Percentiles rank a stretch among this genome's conserved stretches.
Conservation (phyloP, 2,329 filamentous ascomycete species). For the Achaetomium macrosporum region DNA sequence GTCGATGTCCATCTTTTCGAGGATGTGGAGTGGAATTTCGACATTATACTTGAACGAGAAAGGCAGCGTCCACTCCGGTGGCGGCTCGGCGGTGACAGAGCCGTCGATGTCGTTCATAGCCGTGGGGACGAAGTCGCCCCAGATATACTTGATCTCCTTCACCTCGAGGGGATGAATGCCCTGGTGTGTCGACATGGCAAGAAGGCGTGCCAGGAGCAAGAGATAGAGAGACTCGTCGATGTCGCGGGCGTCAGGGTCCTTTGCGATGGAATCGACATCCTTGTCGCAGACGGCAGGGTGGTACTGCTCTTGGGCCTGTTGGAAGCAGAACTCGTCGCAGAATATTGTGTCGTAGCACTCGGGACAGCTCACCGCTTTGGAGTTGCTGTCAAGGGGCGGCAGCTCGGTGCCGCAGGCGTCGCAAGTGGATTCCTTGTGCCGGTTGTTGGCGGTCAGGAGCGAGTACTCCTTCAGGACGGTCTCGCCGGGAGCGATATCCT, state of each 20-base stretch:
- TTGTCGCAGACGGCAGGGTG: conserved; percentile 62
- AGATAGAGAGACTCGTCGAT: conserved; percentile 58
- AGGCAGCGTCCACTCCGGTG: conserved; percentile 61
- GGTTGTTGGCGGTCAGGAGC: conserved; percentile 81
- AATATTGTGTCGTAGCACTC: conserved; percentile 63
- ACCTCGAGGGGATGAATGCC: conserved; percentile 58
- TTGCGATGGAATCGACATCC: conserved; percentile 59
- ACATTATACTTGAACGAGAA: conserved; percentile 76
- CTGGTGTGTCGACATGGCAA: conserved; percentile 59
- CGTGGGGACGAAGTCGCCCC: conserved; percentile 59
- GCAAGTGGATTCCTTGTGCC: conserved; percentile 78
- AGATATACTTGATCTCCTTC: conserved; percentile 60
- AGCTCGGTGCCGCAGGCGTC: conserved; percentile 79
- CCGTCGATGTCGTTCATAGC: conserved; percentile 48
- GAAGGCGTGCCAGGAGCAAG: conserved; percentile 53
- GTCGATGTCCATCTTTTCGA: conserved; percentile 81
- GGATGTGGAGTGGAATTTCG: conserved; percentile 65
- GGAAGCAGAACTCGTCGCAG: conserved; percentile 55
- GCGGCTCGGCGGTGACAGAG: conserved; percentile 49
- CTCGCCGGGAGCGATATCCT: conserved; percentile 72
- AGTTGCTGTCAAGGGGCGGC: conserved; percentile 50
- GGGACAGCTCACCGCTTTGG: conserved; percentile 47
- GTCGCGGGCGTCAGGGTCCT: conserved; percentile 55
- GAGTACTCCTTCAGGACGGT: conserved; percentile 76
- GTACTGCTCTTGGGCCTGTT: conserved; percentile 53